phyloP scores from a whole-genome alignment of 179 eudicot species.

The Beta lomatogona region DNA sequence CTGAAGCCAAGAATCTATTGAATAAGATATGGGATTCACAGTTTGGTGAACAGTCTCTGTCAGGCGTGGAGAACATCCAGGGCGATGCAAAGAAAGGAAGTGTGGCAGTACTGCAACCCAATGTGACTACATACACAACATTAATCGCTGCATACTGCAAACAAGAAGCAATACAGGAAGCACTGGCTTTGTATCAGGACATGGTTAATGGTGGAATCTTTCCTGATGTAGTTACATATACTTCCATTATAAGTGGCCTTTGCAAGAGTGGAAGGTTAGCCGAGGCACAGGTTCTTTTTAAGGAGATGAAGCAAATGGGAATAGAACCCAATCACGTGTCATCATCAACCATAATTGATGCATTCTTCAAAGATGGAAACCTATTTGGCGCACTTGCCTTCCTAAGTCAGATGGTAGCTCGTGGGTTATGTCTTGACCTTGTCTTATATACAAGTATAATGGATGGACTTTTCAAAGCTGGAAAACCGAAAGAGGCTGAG shows the following conservation, averaged over 20 bases:
- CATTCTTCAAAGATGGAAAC: conserved; percentile 52
- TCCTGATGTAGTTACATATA: conserved; percentile 72
- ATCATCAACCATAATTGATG: conserved; percentile 58
- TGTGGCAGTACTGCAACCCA: conserved; percentile 34
- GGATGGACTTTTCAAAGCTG: conserved; percentile 76
- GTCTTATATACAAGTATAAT: conserved; percentile 65
- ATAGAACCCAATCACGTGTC: conserved; percentile 70
- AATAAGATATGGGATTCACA: conserved; percentile 39
- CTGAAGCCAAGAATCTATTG: conserved; percentile 51
- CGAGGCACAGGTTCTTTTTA: conserved; percentile 56
- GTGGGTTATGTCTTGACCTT: conserved; percentile 64
- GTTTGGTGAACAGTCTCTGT: conserved; percentile 17
- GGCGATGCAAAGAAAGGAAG: conserved; percentile 16
- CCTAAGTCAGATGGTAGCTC: conserved; percentile 69
- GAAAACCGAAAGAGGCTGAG: conserved; percentile 66
- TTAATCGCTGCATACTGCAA: conserved; percentile 59
- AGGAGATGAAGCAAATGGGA: conserved; percentile 60
- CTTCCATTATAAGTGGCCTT: conserved; percentile 64
- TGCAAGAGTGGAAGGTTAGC: conserved; percentile 58
- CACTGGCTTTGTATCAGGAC: conserved; percentile 55
- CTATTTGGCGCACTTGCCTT: conserved; percentile 51
- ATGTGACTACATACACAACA: conserved; percentile 66
- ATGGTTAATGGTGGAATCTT: conserved; percentile 57
- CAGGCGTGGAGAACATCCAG: conserved; percentile 14
- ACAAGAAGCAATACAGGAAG: conserved; percentile 53